These are phyloP conservation scores for Xylariaceae sp. DNA, from an alignment of 2,329 filamentous ascomycete genomes.

Conservation along the genomic window DNA sequence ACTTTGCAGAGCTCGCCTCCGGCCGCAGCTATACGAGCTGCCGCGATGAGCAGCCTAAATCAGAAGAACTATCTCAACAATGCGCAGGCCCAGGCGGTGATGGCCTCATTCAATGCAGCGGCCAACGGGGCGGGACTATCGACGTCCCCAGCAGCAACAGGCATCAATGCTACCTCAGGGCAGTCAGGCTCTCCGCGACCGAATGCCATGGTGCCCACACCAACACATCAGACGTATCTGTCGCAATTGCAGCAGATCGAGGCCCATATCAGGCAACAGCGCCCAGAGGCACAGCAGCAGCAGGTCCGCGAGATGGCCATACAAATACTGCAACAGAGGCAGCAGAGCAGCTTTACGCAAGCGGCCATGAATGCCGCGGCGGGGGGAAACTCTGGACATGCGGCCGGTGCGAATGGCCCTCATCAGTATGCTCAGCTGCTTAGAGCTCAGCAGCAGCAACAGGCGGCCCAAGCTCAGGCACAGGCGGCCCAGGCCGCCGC, in stretches of 20 bases:
- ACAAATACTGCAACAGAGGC: constrained; percentile 13
- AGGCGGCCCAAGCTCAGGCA: constrained; percentile 20
- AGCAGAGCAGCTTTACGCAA: constrained; percentile 23
- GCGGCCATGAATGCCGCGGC: constrained; percentile 50
- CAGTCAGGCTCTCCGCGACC: constrained; percentile 39
- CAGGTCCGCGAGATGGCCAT: constrained; percentile 41
- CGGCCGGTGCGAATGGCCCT: constrained; percentile 43
- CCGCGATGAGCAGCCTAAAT: constrained; percentile 34
- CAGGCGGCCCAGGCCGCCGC: constrained; percentile 19
- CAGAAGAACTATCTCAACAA: constrained; percentile 47
- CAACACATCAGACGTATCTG: constrained; percentile 39
- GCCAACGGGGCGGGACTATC: constrained; percentile 35
- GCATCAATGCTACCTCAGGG: constrained; percentile 39
- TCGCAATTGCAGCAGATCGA: constrained; percentile 46
- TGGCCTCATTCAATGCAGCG: constrained; percentile 38
- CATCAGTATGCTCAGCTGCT: constrained; percentile 54
- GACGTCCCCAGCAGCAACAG: constrained; percentile 35
- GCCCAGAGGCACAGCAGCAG: constrained; percentile 43
- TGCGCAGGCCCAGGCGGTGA: constrained; percentile 44
- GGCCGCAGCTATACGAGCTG: constrained; percentile 32
- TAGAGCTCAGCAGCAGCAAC: constrained; percentile 48
- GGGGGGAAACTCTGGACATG: constrained; percentile 40
- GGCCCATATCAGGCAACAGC: constrained; percentile 41
- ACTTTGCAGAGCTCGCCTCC: constrained; percentile 33
- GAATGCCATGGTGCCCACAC: constrained; percentile 31